phyloP scores from a whole-genome alignment of 2,329 filamentous ascomycete species.

The Emericellopsis cladophorae region DNA sequence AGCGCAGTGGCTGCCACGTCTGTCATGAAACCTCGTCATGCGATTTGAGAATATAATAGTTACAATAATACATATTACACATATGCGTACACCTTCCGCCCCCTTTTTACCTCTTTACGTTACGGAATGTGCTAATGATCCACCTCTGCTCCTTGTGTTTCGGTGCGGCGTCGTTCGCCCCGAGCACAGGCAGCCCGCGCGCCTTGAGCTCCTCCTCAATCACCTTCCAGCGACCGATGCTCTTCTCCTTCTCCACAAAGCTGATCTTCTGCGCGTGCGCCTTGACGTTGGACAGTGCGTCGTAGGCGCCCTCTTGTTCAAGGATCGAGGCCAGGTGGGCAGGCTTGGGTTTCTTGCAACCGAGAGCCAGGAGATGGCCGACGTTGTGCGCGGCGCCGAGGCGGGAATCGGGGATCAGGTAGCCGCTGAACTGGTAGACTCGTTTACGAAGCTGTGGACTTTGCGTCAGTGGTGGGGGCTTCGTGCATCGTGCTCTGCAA shows the following conservation, averaged over 20 bases:
- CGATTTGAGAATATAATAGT: too few relatives aligned
- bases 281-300: conserved; percentile 53
- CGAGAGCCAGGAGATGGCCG: conserved; percentile 37
- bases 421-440: conserved; percentile 68
- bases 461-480: too few relatives aligned
- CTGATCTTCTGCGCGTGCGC: conserved; percentile 53
- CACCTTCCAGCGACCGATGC: conserved; percentile 66
- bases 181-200: conserved; percentile 46
- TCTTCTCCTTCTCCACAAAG: conserved; percentile 57
- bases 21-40: not conserved
- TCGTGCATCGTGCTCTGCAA: not conserved
- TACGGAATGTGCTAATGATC: conserved; percentile 17
- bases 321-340: conserved; percentile 53
- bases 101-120: not conserved
- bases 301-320: conserved; percentile 26
- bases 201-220: conserved; percentile 58
- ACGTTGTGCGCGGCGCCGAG: conserved; percentile 44
- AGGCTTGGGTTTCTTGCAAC: conserved; percentile 41
- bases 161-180: conserved; percentile 21
- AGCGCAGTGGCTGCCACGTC: not conserved
- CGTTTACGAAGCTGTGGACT: conserved; percentile 63
- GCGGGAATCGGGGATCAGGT: conserved; percentile 58
- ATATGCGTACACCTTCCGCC: not conserved
- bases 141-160: conserved; percentile 30
- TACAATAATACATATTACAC: not conserved